Base-by-base conservation (phyloP, 1,284 basidiomycete species). In the Puccinia novopanici region DNA sequence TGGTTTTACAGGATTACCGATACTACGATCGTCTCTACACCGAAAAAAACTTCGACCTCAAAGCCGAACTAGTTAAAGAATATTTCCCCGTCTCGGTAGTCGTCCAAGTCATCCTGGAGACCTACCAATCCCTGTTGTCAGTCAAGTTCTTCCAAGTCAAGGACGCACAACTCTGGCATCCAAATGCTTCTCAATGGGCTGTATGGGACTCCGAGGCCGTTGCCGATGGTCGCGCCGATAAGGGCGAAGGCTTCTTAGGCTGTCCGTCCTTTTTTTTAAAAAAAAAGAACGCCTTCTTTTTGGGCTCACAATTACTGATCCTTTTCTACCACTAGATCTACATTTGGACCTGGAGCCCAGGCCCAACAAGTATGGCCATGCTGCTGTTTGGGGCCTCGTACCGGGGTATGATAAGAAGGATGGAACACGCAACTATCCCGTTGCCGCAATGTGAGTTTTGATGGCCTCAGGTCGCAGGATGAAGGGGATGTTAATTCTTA, bases 281-380 rank as follows among this genome's bases (percentile, higher is more conserved):
- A 48, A 4, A 34, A 34, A 34, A 34, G 34, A 34, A 34, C 34
- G 34, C 34, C 45, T 48, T 48, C 3, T 48, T 48, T 48, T 48
- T 48, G 45, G 12, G 12, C 10, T 48, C 45, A 19, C 45, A 1
- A 48, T 48, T 2, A 48, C 17, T 48, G 45, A 48, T 48, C 45
- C 45, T 48, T 48, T 19, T 48, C 45, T 48, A 1, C 17, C 45
- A 13, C 68, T 50, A 79, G 77, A 92, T 85, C 91, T 92, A 84
- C 93, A 93, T 84, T 90, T 94, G 37, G 93, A 95, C 84, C 89
- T 95, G 54, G 94, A 92, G 88, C 93, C 93, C 75, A 90, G 93
- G 22, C 81, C 82, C 42, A 89, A 89, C 65, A 94, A 94, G 85
- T 94, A 93, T 85, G 90, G 91, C 6, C 93, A 95, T 86, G 93